Conservation (phyloP, 2,329 filamentous ascomycete genomes). For the Aspergillus hortae region DNA sequence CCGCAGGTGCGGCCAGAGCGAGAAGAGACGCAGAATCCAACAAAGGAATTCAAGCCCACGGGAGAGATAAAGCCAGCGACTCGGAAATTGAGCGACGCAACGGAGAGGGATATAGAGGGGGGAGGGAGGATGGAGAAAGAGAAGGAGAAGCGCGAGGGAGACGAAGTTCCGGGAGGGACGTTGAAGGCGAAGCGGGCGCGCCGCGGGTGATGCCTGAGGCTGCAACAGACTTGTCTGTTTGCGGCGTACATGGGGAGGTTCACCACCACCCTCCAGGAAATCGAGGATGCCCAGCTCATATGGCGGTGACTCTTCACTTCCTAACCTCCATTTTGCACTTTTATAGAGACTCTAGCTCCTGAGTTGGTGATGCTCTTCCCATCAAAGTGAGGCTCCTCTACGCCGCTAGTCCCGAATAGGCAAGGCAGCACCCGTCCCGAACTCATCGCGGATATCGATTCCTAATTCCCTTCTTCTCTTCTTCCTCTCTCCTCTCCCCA, state of each 20-base stretch:
- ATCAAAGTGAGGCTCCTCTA: conserved; percentile 18
- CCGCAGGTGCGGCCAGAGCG: conserved; percentile 11
- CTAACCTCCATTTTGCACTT: background rate
- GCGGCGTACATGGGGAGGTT: conserved; percentile 7
- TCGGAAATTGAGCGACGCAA: conserved; percentile 8
- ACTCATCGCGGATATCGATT: conserved; percentile 22
- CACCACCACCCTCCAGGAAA: background rate
- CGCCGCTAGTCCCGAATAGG: conserved; percentile 19
- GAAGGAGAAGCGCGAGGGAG: conserved; percentile 16
- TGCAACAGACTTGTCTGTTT: conserved; percentile 10
- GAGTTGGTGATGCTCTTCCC: background rate
- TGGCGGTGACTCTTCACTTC: background rate
- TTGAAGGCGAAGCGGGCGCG: conserved; percentile 3
- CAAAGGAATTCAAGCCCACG: background rate
- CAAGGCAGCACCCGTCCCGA: conserved; percentile 19
- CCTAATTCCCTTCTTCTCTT: conserved; percentile 14
- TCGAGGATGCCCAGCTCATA: background rate
- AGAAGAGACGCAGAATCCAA: background rate
- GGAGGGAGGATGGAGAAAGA: conserved; percentile 13
- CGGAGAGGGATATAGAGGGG: conserved; percentile 16
- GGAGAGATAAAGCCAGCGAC: conserved; percentile 2
- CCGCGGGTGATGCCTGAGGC: conserved; percentile 7
- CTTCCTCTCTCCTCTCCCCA: conserved; percentile 5
- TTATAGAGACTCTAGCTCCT: background rate
- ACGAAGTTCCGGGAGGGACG: conserved; percentile 2